Percentiles rank a stretch among this genome's conserved stretches.
Evolutionary conservation across 345 rosid genomes (phyloP).

Genomic region (Salix suchowensis): DNA sequence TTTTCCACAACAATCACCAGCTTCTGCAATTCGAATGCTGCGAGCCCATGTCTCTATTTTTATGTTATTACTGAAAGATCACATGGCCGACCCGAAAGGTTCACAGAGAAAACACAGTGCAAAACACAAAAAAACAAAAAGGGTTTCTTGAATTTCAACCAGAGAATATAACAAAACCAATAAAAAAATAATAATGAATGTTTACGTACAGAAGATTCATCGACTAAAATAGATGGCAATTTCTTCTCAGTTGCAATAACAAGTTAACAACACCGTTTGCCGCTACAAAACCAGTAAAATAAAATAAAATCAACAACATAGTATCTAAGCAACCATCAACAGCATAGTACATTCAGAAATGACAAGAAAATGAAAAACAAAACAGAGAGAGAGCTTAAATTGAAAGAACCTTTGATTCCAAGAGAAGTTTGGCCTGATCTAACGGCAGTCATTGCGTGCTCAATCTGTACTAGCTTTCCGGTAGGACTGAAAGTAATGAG

Average conservation of each 20-base stretch:
- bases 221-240: constrained; percentile 86
- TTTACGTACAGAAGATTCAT: constrained; percentile 75
- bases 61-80: not conserved
- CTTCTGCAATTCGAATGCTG: not conserved
- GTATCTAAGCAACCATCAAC: no score
- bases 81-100: not conserved
- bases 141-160: not conserved
- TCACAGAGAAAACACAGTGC: not conserved
- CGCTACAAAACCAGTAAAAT: constrained; percentile 31
- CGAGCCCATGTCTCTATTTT: not conserved
- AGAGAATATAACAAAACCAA: not conserved
- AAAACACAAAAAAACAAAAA: not conserved
- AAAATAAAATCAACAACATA: no score
- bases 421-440: constrained; percentile 78
- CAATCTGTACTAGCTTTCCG: constrained; percentile 99
- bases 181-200: not conserved
- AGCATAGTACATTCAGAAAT: not conserved
- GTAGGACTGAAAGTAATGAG: constrained; percentile 98
- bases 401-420: constrained; percentile 69
- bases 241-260: constrained; percentile 89
- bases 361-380: not conserved
- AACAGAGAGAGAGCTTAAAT: not conserved
- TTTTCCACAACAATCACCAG: not conserved
- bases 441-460: constrained; percentile 80
- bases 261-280: constrained; percentile 65